These are phyloP conservation scores for Penicillium dipodomyicola DNA, from an alignment of 495 filamentous ascomycete genomes.

Conservation along the genomic window DNA sequence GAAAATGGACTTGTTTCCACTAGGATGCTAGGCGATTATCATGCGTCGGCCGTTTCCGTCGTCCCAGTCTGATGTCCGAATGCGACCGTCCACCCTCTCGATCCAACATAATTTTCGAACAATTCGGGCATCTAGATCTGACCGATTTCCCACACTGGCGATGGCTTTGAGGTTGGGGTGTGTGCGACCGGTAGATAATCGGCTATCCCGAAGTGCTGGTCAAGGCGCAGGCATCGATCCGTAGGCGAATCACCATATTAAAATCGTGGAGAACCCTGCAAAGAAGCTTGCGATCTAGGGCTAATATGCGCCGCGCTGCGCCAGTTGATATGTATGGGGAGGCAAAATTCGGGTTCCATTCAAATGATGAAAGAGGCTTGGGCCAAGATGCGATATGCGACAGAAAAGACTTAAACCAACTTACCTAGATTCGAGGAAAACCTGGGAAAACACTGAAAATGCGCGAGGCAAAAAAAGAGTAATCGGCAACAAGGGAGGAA, in stretches of 20 bases:
- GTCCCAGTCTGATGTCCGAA: slow-evolving; percentile 14
- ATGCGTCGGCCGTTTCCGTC: slow-evolving; percentile 32
- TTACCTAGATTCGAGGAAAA: slow-evolving; percentile 25
- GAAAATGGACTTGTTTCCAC: slow-evolving; percentile 1
- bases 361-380: slow-evolving; percentile 24
- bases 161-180: background rate
- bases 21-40: slow-evolving; percentile 6
- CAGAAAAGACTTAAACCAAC: slow-evolving; percentile 6
- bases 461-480: slow-evolving; percentile 29
- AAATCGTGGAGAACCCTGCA: slow-evolving; percentile 1
- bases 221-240: slow-evolving; percentile 2
- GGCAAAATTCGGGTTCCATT: background rate
- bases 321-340: background rate
- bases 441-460: slow-evolving; percentile 28
- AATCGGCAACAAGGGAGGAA: slow-evolving; percentile 22
- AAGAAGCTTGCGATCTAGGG: background rate
- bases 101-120: slow-evolving; percentile 1
- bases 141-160: slow-evolving; percentile 1
- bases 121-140: slow-evolving; percentile 3
- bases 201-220: slow-evolving; percentile 17
- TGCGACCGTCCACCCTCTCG: slow-evolving; percentile 24
- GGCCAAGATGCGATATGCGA: slow-evolving; percentile 7
- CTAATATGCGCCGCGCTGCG: background rate
- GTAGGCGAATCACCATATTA: slow-evolving; percentile 4
- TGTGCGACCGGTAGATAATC: slow-evolving; percentile 8